Percentiles rank a stretch among this genome's conserved stretches.
Conservation (phyloP, 2,329 filamentous ascomycete genomes). For the Aspergillus hortae region DNA sequence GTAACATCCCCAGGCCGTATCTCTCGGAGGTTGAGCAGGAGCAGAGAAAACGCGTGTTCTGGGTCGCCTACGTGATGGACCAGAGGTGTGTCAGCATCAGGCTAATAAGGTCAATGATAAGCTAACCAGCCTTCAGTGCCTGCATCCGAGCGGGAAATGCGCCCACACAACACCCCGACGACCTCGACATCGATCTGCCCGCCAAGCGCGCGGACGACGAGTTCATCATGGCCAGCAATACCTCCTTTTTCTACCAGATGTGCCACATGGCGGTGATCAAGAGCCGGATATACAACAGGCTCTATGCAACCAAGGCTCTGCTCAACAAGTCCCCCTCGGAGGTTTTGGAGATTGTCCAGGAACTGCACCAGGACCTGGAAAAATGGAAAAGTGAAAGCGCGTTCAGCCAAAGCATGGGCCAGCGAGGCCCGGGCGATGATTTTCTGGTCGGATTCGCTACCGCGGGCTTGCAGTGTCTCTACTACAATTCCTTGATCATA, state of each 20-base stretch:
- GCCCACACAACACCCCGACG: conserved; percentile 66
- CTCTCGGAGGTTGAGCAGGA: conserved; percentile 86
- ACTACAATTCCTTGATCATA: conserved; percentile 93
- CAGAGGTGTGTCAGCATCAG: conserved; percentile 51
- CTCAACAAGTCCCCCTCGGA: conserved; percentile 78
- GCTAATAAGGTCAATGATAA: background rate
- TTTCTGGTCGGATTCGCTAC: conserved; percentile 86
- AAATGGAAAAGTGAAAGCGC: conserved; percentile 90
- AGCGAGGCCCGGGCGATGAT: conserved; percentile 82
- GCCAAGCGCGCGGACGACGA: conserved; percentile 86
- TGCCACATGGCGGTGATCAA: conserved; percentile 85
- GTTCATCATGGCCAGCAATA: conserved; percentile 74
- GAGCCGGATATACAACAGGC: conserved; percentile 80
- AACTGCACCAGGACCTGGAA: conserved; percentile 79
- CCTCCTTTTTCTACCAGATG: conserved; percentile 91
- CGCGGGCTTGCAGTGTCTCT: conserved; percentile 86
- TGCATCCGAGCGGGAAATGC: conserved; percentile 65
- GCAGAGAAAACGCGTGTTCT: conserved; percentile 73
- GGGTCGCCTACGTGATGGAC: conserved; percentile 69
- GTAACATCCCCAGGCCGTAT: conserved; percentile 81
- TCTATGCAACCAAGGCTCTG: conserved; percentile 85
- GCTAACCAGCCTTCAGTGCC: conserved; percentile 35
- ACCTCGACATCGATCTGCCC: conserved; percentile 90
- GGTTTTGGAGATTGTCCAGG: conserved; percentile 83
- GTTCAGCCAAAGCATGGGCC: conserved; percentile 80